Base-by-base conservation (phyloP, 208 protist species). In the Wallacemonas sp. region DNA sequence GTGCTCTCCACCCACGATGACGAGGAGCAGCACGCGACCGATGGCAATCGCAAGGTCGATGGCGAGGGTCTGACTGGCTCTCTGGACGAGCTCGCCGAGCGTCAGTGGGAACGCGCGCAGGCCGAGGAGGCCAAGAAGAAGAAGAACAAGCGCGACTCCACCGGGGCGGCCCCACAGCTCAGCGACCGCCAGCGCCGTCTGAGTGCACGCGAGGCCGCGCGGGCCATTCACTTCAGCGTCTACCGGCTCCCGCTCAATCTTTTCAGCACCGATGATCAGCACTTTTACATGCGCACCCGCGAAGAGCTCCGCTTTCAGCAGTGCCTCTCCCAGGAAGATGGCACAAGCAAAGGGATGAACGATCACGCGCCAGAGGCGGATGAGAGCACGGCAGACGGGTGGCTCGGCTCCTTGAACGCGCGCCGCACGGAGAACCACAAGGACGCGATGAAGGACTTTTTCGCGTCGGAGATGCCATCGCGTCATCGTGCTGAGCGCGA, bases 241-340 rank as follows among this genome's bases (percentile, higher is more conserved):
- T 92, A 87, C 42, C 82, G 83, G 31, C 68, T 92, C 29, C 79
- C 86, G 16, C 73, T 89, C 29, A 81, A 26, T 26, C 77, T 66
- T 41, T 89, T 89, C 63, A 22, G 16, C 20, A 48, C 72, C 14
- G 80, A 86, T 2, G 79, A 92, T 61, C 82, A 92, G 63, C 68
- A 75, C 62, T 92, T 86, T 63, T 87, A 84, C 76, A 77, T 76
- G 2, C 39, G 25, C 12, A 76, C 82, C 50, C 77, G 86, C 16
- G 86, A 92, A 67, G 72, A 81, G 57, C 32, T 77, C 52, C 72
- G 82, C 18, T 82, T 78, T 71, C 67, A 65, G n/a, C 78, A 84
- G 65, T 69, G 62, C 10, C 71, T 32, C 45, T 33, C 57, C 4
- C 12, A 65, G 5, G 45, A 50, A 2, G 61, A 54, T 20, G 45